Base-by-base conservation (phyloP, 768 basidiomycete species). In the Pilatotrama ljubarskyi region DNA sequence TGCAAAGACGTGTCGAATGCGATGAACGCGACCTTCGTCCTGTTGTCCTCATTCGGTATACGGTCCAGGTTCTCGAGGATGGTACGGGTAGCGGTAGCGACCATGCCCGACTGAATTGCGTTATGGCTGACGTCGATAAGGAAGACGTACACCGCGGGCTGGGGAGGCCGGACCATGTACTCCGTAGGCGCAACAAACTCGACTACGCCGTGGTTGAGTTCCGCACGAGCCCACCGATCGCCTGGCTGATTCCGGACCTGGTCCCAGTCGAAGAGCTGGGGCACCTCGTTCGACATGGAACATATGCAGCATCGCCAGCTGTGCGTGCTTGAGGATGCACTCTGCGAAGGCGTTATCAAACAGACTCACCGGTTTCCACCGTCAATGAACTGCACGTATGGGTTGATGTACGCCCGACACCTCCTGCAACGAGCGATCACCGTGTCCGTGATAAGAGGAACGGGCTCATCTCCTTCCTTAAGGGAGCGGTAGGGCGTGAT, bases 241-340 rank as follows among this genome's bases (percentile, higher is more conserved):
- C 93, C 95, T 29, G 95, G 95, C 73, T 93, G 90, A 70, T 96
- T 97, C 64, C 85, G 86, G 53, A 81, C 84, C 74, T 95, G 92
- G 72, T 99, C 93, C 97, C 97, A 99, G 72, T 99, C 97, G 71
- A 98, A 98, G 51, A 97, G 79, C 68, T 98, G 95, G 22, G 97
- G 97, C 0, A 98, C 95, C 75, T 98, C 97, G 72, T 98, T 99
- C 41, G 93, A 91, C 83, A 98, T 87, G 68, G 90, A 92, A 74
- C 97, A 99, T 94, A 99, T 94, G 75, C 94, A 96, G 74, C 97
- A 99, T 72, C 97, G 91, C 97, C 97, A 99, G 63, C 91, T 90
- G 56, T 5, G 55, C 20, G 17, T 24, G 32, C 58, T 40, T 17
- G 49, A 41, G 26, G 20, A 14, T 57, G n/a, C 7, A 37, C 50